Conservation (phyloP, 805 yeast species). For the Hanseniaspora guilliermondii region DNA sequence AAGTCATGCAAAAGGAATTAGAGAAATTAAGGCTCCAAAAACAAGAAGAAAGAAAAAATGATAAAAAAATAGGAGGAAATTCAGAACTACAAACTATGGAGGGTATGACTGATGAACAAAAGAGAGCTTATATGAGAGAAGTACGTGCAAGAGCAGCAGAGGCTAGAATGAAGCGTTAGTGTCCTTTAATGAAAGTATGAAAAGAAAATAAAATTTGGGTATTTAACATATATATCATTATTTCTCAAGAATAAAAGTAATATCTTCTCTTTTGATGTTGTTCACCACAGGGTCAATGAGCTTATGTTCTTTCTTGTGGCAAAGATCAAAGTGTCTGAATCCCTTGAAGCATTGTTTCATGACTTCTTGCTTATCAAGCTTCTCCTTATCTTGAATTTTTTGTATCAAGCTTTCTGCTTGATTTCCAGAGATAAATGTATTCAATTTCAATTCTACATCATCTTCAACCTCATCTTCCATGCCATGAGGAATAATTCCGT, state of each 20-base stretch:
- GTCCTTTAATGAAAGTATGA: slow-evolving; percentile 29
- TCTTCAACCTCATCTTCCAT: slow-evolving; percentile 14
- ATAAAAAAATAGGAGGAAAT: slow-evolving; percentile 19
- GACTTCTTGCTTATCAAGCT: slow-evolving; percentile 29
- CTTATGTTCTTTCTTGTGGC: slow-evolving; percentile 7
- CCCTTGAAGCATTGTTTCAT: slow-evolving; percentile 49
- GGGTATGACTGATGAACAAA: slow-evolving; percentile 62
- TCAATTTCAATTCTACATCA: slow-evolving; percentile 16
- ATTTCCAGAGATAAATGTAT: slow-evolving; percentile 36
- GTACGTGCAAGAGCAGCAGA: slow-evolving; percentile 95
- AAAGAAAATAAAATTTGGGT: slow-evolving; percentile 23
- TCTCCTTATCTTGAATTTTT: slow-evolving; percentile 17
- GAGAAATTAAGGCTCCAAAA: slow-evolving; percentile 32
- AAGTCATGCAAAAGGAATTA: slow-evolving; percentile 34
- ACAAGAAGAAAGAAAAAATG: slow-evolving; percentile 23
- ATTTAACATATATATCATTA: slow-evolving; percentile 18
- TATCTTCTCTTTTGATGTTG: background rate
- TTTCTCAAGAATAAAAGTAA: slow-evolving; percentile 13
- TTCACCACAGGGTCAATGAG: slow-evolving; percentile 13
- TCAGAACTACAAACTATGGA: slow-evolving; percentile 35
- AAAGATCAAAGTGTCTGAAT: slow-evolving; percentile 53
- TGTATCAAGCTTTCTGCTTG: slow-evolving; percentile 26
- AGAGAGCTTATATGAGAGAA: slow-evolving; percentile 73
- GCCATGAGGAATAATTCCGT: slow-evolving; percentile 30
- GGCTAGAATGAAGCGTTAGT: slow-evolving; percentile 44